Percentiles rank a stretch among this genome's conserved stretches.
Conservation (phyloP, 2,329 filamentous ascomycete genomes). For the Colletotrichum magnum region DNA sequence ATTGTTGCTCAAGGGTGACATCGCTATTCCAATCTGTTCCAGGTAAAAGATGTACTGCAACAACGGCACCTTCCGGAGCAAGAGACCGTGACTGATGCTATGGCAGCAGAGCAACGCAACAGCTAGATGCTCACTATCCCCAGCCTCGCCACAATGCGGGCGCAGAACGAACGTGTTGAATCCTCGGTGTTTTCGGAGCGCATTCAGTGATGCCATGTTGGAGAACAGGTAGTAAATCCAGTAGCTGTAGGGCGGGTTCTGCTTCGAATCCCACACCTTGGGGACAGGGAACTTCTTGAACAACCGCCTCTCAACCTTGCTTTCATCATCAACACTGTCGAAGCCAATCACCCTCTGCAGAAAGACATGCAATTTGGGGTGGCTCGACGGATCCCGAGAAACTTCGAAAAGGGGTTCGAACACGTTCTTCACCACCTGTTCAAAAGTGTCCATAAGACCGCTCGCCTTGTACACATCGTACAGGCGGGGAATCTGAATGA, state of each 20-base stretch:
- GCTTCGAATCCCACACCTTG: constrained; percentile 88
- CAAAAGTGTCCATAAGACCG: constrained; percentile 88
- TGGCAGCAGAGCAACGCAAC: constrained; percentile 93
- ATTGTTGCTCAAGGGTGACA: constrained; percentile 99
- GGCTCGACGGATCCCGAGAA: constrained; percentile 85
- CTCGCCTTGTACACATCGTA: constrained; percentile 97
- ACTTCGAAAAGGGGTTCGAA: constrained; percentile 97
- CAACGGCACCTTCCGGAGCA: constrained; percentile 93
- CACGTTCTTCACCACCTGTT: constrained; percentile 90
- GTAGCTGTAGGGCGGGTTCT: constrained; percentile 98
- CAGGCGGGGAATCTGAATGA: constrained; percentile 93
- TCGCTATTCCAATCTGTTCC: constrained; percentile 97
- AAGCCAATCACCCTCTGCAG: constrained; percentile 96
- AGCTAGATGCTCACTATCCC: constrained; percentile 95
- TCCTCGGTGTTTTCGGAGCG: constrained; percentile 89
- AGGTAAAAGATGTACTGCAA: constrained; percentile 98
- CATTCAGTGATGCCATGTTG: constrained; percentile 93
- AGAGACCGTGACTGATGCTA: constrained; percentile 94
- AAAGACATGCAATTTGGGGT: constrained; percentile 95
- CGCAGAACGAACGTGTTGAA: constrained; percentile 96
- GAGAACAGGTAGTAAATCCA: constrained; percentile 99
- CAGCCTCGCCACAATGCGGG: constrained; percentile 96
- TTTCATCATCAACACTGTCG: constrained; percentile 98
- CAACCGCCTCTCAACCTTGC: constrained; percentile 93
- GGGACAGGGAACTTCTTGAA: constrained; percentile 96